Evolutionary conservation across 345 rosid species (phyloP).

Genomic region (Kernera saxatilis): DNA sequence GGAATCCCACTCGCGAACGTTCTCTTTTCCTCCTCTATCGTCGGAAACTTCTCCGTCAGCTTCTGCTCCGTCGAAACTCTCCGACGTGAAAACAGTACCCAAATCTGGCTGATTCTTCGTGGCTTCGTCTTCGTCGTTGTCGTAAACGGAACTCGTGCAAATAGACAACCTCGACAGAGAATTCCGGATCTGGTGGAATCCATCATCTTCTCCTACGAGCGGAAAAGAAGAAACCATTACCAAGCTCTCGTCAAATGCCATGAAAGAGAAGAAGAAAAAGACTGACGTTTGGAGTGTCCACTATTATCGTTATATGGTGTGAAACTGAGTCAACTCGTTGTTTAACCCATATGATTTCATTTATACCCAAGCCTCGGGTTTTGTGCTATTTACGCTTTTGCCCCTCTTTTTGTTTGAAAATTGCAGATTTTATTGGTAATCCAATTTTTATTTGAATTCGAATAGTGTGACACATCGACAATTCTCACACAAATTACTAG

Average conservation of each 20-base stretch:
- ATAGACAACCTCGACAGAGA: conserved; percentile 69
- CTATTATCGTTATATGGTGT: neutral
- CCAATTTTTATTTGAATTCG: no score
- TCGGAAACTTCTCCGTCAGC: conserved; percentile 77
- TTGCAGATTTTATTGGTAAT: neutral
- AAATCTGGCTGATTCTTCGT: conserved; percentile 18
- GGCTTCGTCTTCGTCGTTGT: conserved; percentile 34
- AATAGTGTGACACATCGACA: no score
- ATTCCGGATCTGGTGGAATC: conserved; percentile 31
- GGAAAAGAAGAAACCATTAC: conserved; percentile 26
- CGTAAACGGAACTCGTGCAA: conserved; percentile 59
- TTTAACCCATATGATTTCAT: neutral
- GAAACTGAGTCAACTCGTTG: conserved; percentile 26
- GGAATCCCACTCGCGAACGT: conserved; percentile 48
- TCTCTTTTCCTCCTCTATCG: conserved; percentile 26
- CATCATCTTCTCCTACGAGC: conserved; percentile 39
- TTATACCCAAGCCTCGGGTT: conserved; percentile 2
- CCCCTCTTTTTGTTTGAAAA: conserved; percentile 11
- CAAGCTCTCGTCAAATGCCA: conserved; percentile 52
- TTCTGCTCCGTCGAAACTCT: conserved; percentile 60
- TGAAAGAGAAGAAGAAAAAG: conserved; percentile 16
- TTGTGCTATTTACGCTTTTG: neutral
- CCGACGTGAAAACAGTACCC: conserved; percentile 40
- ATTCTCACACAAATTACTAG: no score
- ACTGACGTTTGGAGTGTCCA: conserved; percentile 23